A percentile compares a stretch with the other conserved stretches of the same genome.
Conservation (phyloP, 2,329 filamentous ascomycete species). For the Fusarium piperis region DNA sequence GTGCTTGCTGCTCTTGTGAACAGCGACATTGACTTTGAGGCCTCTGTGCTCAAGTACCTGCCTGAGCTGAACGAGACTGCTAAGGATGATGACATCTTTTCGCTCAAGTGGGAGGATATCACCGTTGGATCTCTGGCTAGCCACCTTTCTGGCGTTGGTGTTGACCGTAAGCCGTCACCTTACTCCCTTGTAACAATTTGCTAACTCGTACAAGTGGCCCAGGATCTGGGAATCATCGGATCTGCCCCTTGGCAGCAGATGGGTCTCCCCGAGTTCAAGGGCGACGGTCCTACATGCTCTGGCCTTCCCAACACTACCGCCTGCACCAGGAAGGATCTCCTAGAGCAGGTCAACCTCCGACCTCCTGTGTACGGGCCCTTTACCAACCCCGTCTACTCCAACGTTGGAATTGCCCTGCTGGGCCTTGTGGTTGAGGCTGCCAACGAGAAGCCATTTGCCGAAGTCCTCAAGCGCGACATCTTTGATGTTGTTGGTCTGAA, state of each 20-base stretch:
- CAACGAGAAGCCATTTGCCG: slow-evolving; percentile 51
- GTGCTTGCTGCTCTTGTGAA: slow-evolving; percentile 46
- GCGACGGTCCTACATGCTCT: slow-evolving; percentile 45
- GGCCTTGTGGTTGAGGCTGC: slow-evolving; percentile 57
- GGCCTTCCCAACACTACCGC: slow-evolving; percentile 47
- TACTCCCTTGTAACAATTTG: neutral
- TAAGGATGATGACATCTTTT: slow-evolving; percentile 43
- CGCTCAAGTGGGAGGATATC: slow-evolving; percentile 58
- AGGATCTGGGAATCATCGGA: slow-evolving; percentile 45
- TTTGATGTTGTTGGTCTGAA: slow-evolving; percentile 54
- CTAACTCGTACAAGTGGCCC: slow-evolving; percentile 41
- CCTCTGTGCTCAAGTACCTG: slow-evolving; percentile 57
- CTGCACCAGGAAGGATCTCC: slow-evolving; percentile 44
- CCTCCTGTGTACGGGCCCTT: slow-evolving; percentile 55
- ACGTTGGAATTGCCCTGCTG: slow-evolving; percentile 56
- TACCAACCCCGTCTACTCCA: slow-evolving; percentile 59
- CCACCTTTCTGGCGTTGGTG: slow-evolving; percentile 56
- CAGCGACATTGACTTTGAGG: slow-evolving; percentile 48
- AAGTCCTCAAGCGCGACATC: slow-evolving; percentile 53
- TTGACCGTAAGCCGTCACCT: slow-evolving; percentile 45
- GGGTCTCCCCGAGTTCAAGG: slow-evolving; percentile 46
- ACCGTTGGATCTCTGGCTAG: slow-evolving; percentile 56
- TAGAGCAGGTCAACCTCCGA: slow-evolving; percentile 40
- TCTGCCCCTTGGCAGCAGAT: slow-evolving; percentile 42
- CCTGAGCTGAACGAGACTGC: slow-evolving; percentile 47